phyloP scores from a whole-genome alignment of 2,329 filamentous ascomycete species.

The Parascedosporium putredinis region DNA sequence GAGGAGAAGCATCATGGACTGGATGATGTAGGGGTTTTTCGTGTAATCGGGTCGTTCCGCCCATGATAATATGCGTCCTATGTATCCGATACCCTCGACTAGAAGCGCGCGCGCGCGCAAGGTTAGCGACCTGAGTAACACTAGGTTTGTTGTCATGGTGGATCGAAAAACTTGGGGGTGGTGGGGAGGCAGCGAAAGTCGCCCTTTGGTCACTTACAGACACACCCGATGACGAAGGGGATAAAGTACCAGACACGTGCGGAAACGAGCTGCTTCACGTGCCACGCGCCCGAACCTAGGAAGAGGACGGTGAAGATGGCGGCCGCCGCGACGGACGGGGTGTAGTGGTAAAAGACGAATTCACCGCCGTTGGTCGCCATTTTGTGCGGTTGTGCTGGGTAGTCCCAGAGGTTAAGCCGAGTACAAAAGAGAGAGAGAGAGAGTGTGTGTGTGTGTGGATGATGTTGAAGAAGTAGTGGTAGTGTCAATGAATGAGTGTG shows the following conservation, averaged over 20 bases:
- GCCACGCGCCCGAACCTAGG: conserved; percentile 25
- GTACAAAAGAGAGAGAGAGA: conserved; percentile 12
- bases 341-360: conserved; percentile 32
- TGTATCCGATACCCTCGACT: conserved; percentile 41
- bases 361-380: neutral
- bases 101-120: no score
- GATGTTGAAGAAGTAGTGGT: no score
- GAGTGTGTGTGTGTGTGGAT: no score
- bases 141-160: neutral
- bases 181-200: no score
- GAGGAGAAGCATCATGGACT: conserved; percentile 25
- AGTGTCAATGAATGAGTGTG: no score
- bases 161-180: neutral
- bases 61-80: conserved; percentile 36
- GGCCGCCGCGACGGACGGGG: conserved; percentile 32
- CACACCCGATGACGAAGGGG: conserved; percentile 39
- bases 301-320: conserved; percentile 31
- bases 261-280: conserved; percentile 27
- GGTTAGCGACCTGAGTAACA: no score
- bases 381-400: no score
- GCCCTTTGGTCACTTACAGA: no score
- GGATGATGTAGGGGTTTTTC: conserved; percentile 27
- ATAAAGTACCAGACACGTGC: conserved; percentile 41
- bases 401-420: no score
- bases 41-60: conserved; percentile 29